Base-by-base conservation (phyloP, 2,329 filamentous ascomycete species). In the Xylariaceae sp. region DNA sequence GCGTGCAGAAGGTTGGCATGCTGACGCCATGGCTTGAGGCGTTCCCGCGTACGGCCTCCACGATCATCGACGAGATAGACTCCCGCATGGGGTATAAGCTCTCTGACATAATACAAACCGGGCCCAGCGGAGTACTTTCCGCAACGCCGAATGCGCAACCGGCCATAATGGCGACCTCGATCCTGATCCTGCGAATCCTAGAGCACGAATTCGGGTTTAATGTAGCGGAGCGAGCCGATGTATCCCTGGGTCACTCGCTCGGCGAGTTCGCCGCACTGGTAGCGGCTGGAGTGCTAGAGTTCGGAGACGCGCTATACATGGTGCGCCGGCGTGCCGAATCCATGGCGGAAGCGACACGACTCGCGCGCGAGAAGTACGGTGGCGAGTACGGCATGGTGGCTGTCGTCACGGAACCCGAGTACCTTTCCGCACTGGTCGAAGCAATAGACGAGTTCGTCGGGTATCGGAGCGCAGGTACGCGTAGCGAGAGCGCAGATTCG, bases 351-450 rank as follows among this genome's bases (percentile, higher is more conserved):
- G 92, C 89, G 63, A 91, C 88, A 7, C 74, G 74, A 61, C 75
- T 79, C 21, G 88, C 89, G 4, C 76, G 80, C 12, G 77, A 83
- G 56, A 72, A 81, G 57, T 84, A 85, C 59, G 88, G 88, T 52
- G 88, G 88, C 60, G 88, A 91, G 63, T 94, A 95, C 66, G 92
- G 92, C 66, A 97, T 97, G 92, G 85, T 96, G 21, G 92, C 92
- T 4, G 76, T 96, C 10, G 86, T 97, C 7, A 95, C 90, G 54
- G 91, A 96, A 67, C 86, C 89, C 3, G 80, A 85, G 59, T 88
- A 90, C 67, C 79, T 96, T 54, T 72, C 76, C 12, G 70, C 76
- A 5, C 77, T 96, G 49, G 81, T 95, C 54, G 77, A 79, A 52
- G 85, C 87, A 2, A 89, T 96, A 55, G 79, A 86, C 67, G 86